These are phyloP conservation scores for Nepenthes alata DNA, from an alignment of 179 eudicot species.

Conservation along the genomic window DNA sequence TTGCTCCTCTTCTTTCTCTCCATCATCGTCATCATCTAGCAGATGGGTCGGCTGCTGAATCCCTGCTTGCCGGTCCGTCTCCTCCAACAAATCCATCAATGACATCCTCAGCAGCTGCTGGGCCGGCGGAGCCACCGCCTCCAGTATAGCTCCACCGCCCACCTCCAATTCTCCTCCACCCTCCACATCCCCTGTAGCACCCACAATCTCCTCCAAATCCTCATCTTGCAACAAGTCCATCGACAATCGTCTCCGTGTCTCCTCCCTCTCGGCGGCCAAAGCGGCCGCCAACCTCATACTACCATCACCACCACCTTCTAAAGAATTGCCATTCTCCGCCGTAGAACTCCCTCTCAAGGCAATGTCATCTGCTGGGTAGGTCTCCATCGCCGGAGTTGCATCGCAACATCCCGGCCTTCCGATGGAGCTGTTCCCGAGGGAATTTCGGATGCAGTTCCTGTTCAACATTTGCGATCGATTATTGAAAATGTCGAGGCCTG, in stretches of 20 bases:
- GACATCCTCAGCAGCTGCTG: slow-evolving; percentile 33
- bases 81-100: slow-evolving; percentile 52
- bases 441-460: slow-evolving; percentile 12
- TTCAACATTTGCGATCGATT: slow-evolving; percentile 3
- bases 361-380: slow-evolving; percentile 20
- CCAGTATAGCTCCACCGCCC: not conserved
- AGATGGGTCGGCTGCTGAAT: slow-evolving; percentile 25
- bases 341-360: slow-evolving; percentile 14
- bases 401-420: slow-evolving; percentile 7
- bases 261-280: slow-evolving; percentile 27
- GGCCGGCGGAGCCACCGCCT: not conserved
- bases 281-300: slow-evolving; percentile 36
- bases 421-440: slow-evolving; percentile 13
- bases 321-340: slow-evolving; percentile 14
- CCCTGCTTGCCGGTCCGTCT: slow-evolving; percentile 41
- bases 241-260: slow-evolving; percentile 20
- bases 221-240: slow-evolving; percentile 15
- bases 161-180: slow-evolving; percentile 4
- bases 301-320: slow-evolving; percentile 6
- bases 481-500: slow-evolving; percentile 21
- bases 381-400: not conserved
- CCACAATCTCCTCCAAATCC: slow-evolving; percentile 7
- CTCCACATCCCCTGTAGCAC: slow-evolving; percentile 13
- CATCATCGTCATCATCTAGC: slow-evolving; percentile 29
- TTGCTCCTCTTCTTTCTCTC: slow-evolving; percentile 32